These are phyloP conservation scores for Medicago arabica DNA, from an alignment of 306 rosid genomes.

Conservation along the genomic window DNA sequence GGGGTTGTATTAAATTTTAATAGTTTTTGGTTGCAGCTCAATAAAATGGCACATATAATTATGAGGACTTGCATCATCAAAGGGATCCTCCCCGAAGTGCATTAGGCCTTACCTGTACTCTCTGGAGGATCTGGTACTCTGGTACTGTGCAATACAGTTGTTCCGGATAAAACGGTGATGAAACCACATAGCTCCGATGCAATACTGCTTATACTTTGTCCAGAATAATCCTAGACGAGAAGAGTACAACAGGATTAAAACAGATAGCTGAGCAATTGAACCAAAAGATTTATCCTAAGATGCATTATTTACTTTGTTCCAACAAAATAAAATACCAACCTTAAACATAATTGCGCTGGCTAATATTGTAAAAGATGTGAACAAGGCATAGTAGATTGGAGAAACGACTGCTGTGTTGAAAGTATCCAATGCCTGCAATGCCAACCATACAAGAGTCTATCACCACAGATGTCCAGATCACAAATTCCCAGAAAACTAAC, in stretches of 20 bases:
- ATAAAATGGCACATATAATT: slow-evolving; percentile 6
- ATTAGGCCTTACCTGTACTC: slow-evolving; percentile 62
- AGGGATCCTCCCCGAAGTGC: slow-evolving; percentile 10
- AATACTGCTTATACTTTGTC: slow-evolving; percentile 88
- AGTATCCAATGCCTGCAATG: slow-evolving; percentile 86
- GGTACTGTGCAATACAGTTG: slow-evolving; percentile 78
- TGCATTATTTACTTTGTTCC: slow-evolving; percentile 32
- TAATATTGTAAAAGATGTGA: slow-evolving; percentile 87
- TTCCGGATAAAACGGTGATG: slow-evolving; percentile 88
- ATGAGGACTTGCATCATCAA: slow-evolving; percentile 31
- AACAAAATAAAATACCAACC: slow-evolving; percentile 58
- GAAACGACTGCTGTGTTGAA: slow-evolving; percentile 91
- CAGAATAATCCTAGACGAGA: slow-evolving; percentile 77
- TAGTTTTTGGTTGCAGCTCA: slow-evolving; percentile 22
- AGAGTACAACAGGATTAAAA: slow-evolving; percentile 24
- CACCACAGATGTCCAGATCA: slow-evolving; percentile 32
- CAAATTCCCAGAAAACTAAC: slow-evolving; percentile 27
- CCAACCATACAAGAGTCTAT: slow-evolving; percentile 24
- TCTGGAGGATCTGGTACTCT: slow-evolving; percentile 71
- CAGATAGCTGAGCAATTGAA: slow-evolving; percentile 34
- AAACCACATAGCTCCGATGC: slow-evolving; percentile 91
- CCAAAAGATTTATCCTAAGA: slow-evolving; percentile 22
- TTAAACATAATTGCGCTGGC: slow-evolving; percentile 97
- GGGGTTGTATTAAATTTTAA: slow-evolving; percentile 7
- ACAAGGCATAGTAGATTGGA: slow-evolving; percentile 88